phyloP scores from a whole-genome alignment of 345 rosid species.

The Acer campestre region DNA sequence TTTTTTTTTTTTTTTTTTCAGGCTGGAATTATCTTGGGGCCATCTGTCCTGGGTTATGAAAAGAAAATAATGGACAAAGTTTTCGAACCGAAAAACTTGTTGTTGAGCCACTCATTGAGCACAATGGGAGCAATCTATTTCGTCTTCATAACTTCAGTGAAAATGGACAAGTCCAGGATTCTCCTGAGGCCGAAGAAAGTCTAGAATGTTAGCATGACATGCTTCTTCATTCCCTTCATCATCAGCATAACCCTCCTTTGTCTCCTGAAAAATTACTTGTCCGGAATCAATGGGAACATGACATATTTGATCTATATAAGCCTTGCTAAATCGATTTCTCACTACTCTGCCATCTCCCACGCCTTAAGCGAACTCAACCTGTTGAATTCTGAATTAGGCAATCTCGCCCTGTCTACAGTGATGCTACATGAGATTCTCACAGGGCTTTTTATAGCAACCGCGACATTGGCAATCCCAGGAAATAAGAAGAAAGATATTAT shows the following conservation, averaged over 20 bases:
- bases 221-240: neutral
- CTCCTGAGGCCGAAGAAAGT: slow-evolving; percentile 2
- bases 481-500: too few relatives aligned
- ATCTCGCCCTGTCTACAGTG: slow-evolving; percentile 23
- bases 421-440: too few relatives aligned
- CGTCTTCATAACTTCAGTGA: slow-evolving; percentile 32
- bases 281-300: neutral
- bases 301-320: neutral
- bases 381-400: slow-evolving; percentile 35
- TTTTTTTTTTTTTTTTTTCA: neutral
- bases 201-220: slow-evolving; percentile 13
- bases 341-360: slow-evolving; percentile 8
- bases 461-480: too few relatives aligned
- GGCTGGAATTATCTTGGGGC: slow-evolving; percentile 35
- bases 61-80: neutral
- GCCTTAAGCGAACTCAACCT: slow-evolving; percentile 35
- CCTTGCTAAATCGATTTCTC: neutral
- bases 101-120: neutral
- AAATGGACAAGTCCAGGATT: slow-evolving; percentile 21
- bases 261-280: neutral
- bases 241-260: neutral
- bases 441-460: too few relatives aligned
- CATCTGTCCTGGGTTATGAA: neutral
- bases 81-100: neutral
- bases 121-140: slow-evolving; percentile 6